phyloP scores from a whole-genome alignment of 768 basidiomycete species.

The Suillus fuscotomentosus region DNA sequence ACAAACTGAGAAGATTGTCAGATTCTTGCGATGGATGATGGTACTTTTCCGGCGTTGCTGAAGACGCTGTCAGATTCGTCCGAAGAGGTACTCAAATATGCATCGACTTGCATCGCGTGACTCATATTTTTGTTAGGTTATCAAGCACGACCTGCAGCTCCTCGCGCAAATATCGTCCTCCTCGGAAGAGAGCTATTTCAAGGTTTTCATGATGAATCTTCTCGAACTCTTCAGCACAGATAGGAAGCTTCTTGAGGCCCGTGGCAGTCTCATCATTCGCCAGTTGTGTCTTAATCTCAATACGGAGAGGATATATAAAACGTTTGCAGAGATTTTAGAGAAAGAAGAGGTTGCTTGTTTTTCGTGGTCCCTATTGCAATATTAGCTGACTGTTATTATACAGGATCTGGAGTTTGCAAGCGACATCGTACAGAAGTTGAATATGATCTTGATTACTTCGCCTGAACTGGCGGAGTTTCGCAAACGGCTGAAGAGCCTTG shows the following conservation, averaged over 20 bases:
- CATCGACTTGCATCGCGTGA: constrained; percentile 3
- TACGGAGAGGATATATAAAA: constrained; percentile 92
- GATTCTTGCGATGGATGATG: constrained; percentile 96
- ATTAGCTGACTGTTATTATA: constrained; percentile 1
- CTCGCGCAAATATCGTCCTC: constrained; percentile 95
- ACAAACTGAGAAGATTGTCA: constrained; percentile 28
- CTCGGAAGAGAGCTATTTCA: constrained; percentile 95
- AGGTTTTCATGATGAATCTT: constrained; percentile 92
- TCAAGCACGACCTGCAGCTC: constrained; percentile 94
- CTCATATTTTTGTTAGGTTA: constrained; percentile 54
- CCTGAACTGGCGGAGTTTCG: constrained; percentile 96
- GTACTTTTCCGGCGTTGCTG: constrained; percentile 91
- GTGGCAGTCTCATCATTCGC: constrained; percentile 94
- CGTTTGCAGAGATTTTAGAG: constrained; percentile 96
- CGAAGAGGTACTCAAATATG: constrained; percentile 64
- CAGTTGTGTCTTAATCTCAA: constrained; percentile 93
- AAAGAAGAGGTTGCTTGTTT: constrained; percentile 81
- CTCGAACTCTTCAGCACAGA: constrained; percentile 96
- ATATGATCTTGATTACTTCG: constrained; percentile 94
- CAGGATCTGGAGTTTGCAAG: constrained; percentile 98
- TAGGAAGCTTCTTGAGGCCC: constrained; percentile 79
- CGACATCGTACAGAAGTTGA: constrained; percentile 96
- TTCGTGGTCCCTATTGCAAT: background rate
- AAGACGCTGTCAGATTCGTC: constrained; percentile 96
- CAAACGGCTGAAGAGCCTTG: constrained; percentile 87